Percentiles rank a stretch among this genome's conserved stretches.
Evolutionary conservation across 495 filamentous ascomycete species (phyloP).

Genomic region (Eremomyces bilateralis): DNA sequence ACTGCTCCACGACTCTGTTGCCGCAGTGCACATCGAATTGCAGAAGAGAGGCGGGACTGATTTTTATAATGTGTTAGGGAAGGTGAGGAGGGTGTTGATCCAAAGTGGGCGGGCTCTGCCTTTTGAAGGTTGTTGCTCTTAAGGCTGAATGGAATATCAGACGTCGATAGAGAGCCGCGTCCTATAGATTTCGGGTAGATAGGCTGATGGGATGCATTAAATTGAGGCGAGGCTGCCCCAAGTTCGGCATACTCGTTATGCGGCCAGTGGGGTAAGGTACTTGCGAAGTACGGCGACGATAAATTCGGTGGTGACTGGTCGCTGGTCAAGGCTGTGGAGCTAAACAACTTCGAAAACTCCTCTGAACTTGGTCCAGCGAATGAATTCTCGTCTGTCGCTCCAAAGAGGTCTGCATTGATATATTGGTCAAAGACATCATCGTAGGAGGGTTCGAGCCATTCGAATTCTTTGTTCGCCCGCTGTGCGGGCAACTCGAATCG

Average conservation of each 20-base stretch:
- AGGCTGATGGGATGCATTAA: neutral
- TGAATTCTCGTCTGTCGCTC: conserved; percentile 6
- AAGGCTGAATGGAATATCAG: no score
- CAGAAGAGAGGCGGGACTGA: conserved; percentile 3
- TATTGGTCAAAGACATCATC: conserved; percentile 22
- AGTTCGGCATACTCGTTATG: neutral
- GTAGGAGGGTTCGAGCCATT: conserved; percentile 15
- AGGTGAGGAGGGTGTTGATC: conserved; percentile 14
- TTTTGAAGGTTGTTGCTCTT: no score
- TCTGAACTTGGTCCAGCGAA: conserved; percentile 14
- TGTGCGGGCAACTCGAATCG: no score
- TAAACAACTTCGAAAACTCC: conserved; percentile 16
- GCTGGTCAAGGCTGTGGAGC: conserved; percentile 14
- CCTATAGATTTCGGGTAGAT: no score
- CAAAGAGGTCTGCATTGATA: conserved; percentile 18
- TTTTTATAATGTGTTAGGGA: conserved; percentile 8
- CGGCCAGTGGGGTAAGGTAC: neutral
- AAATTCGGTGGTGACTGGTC: neutral
- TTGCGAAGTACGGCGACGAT: neutral
- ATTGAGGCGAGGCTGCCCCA: neutral
- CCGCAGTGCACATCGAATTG: neutral
- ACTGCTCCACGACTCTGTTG: neutral
- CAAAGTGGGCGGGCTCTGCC: no score
- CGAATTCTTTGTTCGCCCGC: conserved; percentile 17
- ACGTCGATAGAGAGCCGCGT: conserved; percentile 2